Percentiles rank a stretch among this genome's conserved stretches.
Conservation (phyloP, 345 rosid genomes). For the Adansonia digitata region DNA sequence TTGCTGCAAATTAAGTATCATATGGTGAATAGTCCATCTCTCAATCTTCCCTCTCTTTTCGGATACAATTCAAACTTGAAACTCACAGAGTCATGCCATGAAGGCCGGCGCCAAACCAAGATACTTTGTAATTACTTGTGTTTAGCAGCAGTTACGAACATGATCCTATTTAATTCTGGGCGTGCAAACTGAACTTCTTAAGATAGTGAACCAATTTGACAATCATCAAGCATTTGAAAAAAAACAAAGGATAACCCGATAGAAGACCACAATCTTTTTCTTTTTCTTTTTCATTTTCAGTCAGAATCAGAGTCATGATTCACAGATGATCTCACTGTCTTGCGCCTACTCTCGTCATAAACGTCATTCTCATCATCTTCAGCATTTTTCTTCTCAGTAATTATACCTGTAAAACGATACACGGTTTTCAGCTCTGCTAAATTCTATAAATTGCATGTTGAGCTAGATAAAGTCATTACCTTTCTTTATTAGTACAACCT, state of each 20-base stretch:
- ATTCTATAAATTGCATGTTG: not conserved
- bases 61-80: not conserved
- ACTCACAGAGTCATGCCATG: not conserved
- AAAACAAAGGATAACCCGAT: not conserved
- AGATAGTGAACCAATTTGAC: not conserved
- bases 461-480: conserved; percentile 30
- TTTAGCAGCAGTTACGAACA: not conserved
- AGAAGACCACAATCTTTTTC: not conserved
- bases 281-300: conserved; percentile 27
- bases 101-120: not conserved
- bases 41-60: not conserved
- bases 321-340: conserved; percentile 64
- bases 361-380: conserved; percentile 55
- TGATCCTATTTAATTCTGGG: not conserved
- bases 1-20: not conserved
- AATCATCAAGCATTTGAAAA: not conserved
- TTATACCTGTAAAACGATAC: conserved; percentile 45
- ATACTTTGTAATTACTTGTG: not conserved
- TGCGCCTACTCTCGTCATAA: conserved; percentile 41
- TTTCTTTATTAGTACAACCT: conserved; percentile 59
- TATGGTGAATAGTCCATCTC: not conserved
- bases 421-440: not conserved
- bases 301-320: conserved; percentile 75
- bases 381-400: conserved; percentile 54
- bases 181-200: not conserved